Base-by-base conservation (phyloP, 1,284 basidiomycete genomes). In the Melanopsichium pennsylvanicum region DNA sequence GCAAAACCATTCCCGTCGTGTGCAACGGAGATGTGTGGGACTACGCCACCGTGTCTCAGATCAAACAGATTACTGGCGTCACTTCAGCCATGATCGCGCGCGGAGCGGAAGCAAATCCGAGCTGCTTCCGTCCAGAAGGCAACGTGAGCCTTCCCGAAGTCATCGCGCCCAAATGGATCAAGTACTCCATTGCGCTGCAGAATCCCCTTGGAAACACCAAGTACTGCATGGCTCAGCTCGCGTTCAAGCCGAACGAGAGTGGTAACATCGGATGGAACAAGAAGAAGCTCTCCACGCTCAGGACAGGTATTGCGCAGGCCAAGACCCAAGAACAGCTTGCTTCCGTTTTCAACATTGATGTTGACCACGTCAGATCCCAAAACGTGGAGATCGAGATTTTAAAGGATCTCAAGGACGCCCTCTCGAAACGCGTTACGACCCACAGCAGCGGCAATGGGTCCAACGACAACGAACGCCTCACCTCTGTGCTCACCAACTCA, bases 1-100 rank as follows among this genome's bases (percentile, higher is more conserved):
- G 68, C 70, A 56, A 75, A 79, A 47, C 88, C 87, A 13, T 97
- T 19, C 89, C 93, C 1, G 88, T 98, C 12, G 86, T 93, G 29
- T 91, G 92, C 82, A 99, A 99, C 81, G 96, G 96, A 0, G 95
- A 99, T 81, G 95, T 92, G 67, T 84, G 87, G 47, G 89, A 88
- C 2, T 89, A 86, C 79, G 85, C 88, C 56, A 93, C 95, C 75
- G 90, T 90, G 44, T 87, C 87, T 54, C 84, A 87, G 37, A 87
- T 96, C 56, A 86, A 89, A 56, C 83, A 85, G 52, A 81, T 49
- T 2, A 79, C 74, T 1, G 91, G 90, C 19, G 92, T 91, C n/a
- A 88, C 90, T 68, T 92, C 91, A 0, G 88, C 92, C 26, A 98
- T 98, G 95, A 90, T 98, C 36, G 96, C 95, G 7, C 89, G 93